Percentiles rank a stretch among this genome's conserved stretches.
These are phyloP conservation scores for Meyerozyma athensensis DNA, from an alignment of 1,139 yeast genomes.

Conservation along the genomic window DNA sequence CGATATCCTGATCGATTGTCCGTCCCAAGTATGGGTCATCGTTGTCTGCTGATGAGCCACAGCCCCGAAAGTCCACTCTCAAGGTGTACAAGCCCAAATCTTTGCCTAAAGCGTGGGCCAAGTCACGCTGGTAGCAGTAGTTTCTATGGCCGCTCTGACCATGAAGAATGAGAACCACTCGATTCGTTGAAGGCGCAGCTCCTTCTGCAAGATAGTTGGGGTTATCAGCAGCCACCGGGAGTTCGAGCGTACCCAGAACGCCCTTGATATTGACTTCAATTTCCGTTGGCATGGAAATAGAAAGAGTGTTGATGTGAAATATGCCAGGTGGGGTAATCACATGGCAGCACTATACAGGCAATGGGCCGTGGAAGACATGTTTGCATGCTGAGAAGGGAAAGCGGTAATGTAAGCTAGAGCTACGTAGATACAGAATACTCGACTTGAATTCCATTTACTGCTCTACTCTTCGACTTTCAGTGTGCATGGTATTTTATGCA, in stretches of 20 bases:
- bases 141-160: constrained; percentile 85
- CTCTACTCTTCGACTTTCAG: no score
- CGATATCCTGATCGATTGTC: constrained; percentile 55
- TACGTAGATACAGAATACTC: no score
- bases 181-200: constrained; percentile 34
- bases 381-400: no score
- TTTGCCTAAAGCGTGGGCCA: constrained; percentile 59
- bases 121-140: constrained; percentile 63
- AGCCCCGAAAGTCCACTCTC: constrained; percentile 80
- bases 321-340: not conserved
- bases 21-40: constrained; percentile 46
- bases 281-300: constrained; percentile 23
- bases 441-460: no score
- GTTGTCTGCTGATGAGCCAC: constrained; percentile 71
- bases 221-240: constrained; percentile 31
- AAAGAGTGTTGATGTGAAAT: not conserved
- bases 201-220: constrained; percentile 19
- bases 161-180: constrained; percentile 47
- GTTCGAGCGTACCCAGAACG: constrained; percentile 33
- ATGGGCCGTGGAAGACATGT: no score
- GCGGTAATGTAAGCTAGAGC: no score
- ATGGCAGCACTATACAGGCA: not conserved
- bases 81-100: constrained; percentile 58
- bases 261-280: constrained; percentile 36
- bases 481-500: no score